Evolutionary conservation across 1,284 basidiomycete genomes (phyloP), one percentile per base, ranked within the genome.

Genomic region (Ceratobasidium papillatum): DNA sequence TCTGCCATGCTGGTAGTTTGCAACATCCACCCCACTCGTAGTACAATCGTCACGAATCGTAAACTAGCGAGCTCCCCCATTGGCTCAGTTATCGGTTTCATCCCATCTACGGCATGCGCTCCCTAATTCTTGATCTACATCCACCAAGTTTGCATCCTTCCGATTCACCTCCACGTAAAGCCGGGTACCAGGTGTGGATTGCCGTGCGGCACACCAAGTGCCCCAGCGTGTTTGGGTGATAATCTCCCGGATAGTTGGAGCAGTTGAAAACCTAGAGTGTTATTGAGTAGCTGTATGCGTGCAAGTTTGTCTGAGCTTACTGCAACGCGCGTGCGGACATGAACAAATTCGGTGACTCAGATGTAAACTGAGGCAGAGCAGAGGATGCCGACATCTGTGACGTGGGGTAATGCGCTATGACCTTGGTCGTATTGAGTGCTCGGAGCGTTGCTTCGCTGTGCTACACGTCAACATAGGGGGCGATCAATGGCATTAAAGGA

Each of bases 71-170:
- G 8, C 17, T 30, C 19, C 22, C 12, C 14, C 22, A 25, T 12
- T 3, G 19, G 22, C 25, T 51, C 34, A 72, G 36, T 17, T 9
- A 12, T 72, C 69, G 7, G 19, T 36, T 17, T 72, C 58, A 9
- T 72, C 69, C 69, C 69, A 72, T 38, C 69, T 61, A 4, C 69
- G 56, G 30, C 69, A 72, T 27, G 74, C 74, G 27, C 58, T 75
- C 41, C 62, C 74, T n/a, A 77, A 36, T 36, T 77, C 77, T 19
- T 68, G 73, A 38, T 77, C 77, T 19, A 77, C 77, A 56, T 77
- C 77, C n/a, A 77, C 77, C 14, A 77, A 58, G 41, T 76, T 76
- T 1, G 74, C 76, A 9, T 77, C 74, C 43, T 76, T 76, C 14
- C 73, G 52, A 19, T 74, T 69, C 3, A 76, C 59, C 63, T 77